Evolutionary conservation across 768 basidiomycete species (phyloP), one percentile per base, ranked within the genome.

Genomic region (Rhizopogon vesiculosus): DNA sequence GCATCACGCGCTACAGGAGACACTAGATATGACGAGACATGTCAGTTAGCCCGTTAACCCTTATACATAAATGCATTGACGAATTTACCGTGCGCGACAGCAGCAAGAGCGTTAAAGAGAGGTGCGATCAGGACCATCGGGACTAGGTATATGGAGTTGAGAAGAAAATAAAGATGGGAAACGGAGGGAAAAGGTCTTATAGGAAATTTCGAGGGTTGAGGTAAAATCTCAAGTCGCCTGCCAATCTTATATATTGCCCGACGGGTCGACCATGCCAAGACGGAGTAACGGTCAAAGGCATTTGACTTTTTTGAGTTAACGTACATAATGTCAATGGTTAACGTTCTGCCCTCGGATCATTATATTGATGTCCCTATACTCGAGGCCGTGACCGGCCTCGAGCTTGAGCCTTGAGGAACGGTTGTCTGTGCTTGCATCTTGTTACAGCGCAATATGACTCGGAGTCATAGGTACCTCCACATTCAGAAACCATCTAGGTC

Each of bases 101-200:
- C 39, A 49, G 56, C 19, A 46, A 59, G 18, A 18, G 46, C 48
- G 2, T 45, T 22, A 58, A 66, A 50, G 59, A 66, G 50, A 5
- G 66, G 40, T 10, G 56, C 2, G 35, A 62, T 59, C 57, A 58
- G 59, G 48, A 68, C 65, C 66, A 66, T 68, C 42, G 29, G 53
- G 12, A 25, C 22, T 19, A 40, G 16, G 25, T 25, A 6, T 28
- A 7, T 38, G 35, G 35, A 38, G 10, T 38, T 38, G 35, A 13
- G 12, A 38, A 38, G 4, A 31, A 45, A 22, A 13, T 22, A 33
- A 42, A 44, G 31, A 33, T 3, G 28, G 43, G 42, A 16, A 45
- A 16, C 5, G 7, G 3, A 12, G 7, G 4, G 33, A 42, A 45
- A n/a, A 13, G 25, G 2, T 8, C 39, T 58, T 54, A 42, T 55